These are phyloP conservation scores for Alternaria incomplexa DNA, from an alignment of 2,329 filamentous ascomycete genomes.

Conservation along the genomic window DNA sequence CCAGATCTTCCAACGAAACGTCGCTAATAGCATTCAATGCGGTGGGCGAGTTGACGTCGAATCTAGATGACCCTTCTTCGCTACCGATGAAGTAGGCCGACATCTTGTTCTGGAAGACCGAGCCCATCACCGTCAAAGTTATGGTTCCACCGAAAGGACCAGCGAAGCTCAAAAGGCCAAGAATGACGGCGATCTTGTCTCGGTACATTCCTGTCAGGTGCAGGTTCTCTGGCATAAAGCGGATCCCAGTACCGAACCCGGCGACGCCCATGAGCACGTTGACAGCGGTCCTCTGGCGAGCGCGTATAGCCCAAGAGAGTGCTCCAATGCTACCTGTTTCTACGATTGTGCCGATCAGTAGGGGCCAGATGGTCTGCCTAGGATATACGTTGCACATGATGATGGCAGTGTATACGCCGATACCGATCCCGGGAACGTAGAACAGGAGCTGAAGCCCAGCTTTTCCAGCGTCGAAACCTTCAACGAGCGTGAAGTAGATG, in stretches of 20 bases:
- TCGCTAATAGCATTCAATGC: neutral
- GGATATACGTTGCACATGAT: neutral
- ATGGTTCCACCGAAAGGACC: conserved; percentile 1
- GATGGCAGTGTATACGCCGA: neutral
- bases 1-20: neutral
- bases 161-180: conserved; percentile 2
- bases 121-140: conserved; percentile 1
- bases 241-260: neutral
- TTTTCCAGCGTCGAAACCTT: neutral
- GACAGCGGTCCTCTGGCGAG: neutral
- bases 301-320: neutral
- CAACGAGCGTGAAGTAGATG: conserved; percentile 1
- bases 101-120: conserved; percentile 3
- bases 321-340: neutral
- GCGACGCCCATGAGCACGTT: conserved; percentile 2
- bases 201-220: conserved; percentile 1
- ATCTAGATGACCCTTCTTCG: neutral
- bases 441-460: conserved; percentile 1
- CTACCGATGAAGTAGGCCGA: neutral
- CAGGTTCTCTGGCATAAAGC: conserved; percentile 1
- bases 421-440: neutral
- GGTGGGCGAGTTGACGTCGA: neutral
- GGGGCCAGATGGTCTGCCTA: neutral
- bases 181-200: neutral
- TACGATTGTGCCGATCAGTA: neutral